Base-by-base conservation (phyloP, 2,329 filamentous ascomycete genomes). In the Curvularia sp. region DNA sequence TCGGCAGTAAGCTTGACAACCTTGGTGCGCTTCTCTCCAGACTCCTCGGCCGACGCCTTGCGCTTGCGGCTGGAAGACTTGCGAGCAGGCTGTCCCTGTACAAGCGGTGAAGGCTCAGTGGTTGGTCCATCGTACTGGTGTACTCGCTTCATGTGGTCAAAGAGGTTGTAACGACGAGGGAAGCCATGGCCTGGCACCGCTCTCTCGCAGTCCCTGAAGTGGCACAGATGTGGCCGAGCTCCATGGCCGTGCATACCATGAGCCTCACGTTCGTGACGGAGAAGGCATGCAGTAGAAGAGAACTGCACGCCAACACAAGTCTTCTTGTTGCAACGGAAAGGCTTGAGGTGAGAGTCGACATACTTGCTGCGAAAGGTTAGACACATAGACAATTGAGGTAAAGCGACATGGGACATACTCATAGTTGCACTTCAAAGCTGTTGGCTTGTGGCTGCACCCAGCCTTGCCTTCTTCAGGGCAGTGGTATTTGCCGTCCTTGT, bases 341-440 rank as follows among this genome's bases (percentile, higher is more conserved):
- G 94, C 85, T 96, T 97, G 74, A 97, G 80, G 81, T 98, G 94
- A 28, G 94, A 97, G 80, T 98, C 94, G 68, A 98, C 88, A 71
- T 95, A 97, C 85, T 98, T 98, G 85, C 93, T 97, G 75, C 41
- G 20, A 42, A 24, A 10, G 28, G 10, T 38, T 28, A 59, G 30
- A 67, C 24, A 18, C 55, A 38, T 22, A 28, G 5, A 53, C 43
- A 20, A 39, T 33, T 18, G n/a, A n/a, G 41, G 6, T 13, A 4
- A 22, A 28, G n/a, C 13, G 7, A 7, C 7, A 10, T 5, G 2
- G 13, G 9, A 60, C 92, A 86, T 89, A 96, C 93, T 97, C 93
- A 76, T 97, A 98, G 81, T 97, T 96, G 88, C 94, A 97, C 86
- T 97, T 97, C 70, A 98, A 90, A 82, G 96, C 95, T 74, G 96